Evolutionary conservation across 2,329 filamentous ascomycete species (phyloP), one percentile per base, ranked within the genome.

Genomic region (Ophiostoma sp.): DNA sequence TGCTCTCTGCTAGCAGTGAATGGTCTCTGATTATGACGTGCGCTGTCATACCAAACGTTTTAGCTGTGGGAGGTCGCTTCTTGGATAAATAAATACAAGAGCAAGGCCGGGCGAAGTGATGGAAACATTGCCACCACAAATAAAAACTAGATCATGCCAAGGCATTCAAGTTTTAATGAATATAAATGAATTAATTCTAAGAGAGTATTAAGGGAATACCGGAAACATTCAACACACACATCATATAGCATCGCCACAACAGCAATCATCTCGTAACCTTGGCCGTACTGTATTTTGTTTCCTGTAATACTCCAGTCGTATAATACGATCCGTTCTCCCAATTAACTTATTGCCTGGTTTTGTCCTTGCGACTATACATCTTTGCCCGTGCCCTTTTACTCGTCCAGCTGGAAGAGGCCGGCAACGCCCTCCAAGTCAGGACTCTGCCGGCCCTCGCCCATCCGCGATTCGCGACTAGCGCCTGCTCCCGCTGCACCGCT

Each of bases 371-470:
- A 39, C 36, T 39, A 10, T 13, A 11, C 36, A 39, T 13, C 10
- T 39, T 39, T 6, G 36, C 6, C 39, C 39, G 10, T 10, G 39
- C 6, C 36, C n/a, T 13, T 33, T 13, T 70, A 70, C 57, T 70
- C 69, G 8, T 66, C 66, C 20, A 69, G 36, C 41, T 69, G 66
- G 67, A 82, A 88, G 67, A 88, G 78, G 60, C 81, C 82, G 6
- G 85, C 84, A 20, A 88, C 82, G 0, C 85, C 85, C 68, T 87
- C 85, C 67, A 88, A 76, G 72, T 87, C 85, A 7, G 83, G 84
- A 0, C 81, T 84, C 68, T 76, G 76, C 67, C 77, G 73, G n/a
- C 80, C 76, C 20, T 73, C 76, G 68, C 64, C 67, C 66, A 70
- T 31, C 36, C 60, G 62, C 35, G 73, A 66, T 36, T 71, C 64